Conservation (phyloP, 129 eudicot species). For the Centrapalus pauciflorus region DNA sequence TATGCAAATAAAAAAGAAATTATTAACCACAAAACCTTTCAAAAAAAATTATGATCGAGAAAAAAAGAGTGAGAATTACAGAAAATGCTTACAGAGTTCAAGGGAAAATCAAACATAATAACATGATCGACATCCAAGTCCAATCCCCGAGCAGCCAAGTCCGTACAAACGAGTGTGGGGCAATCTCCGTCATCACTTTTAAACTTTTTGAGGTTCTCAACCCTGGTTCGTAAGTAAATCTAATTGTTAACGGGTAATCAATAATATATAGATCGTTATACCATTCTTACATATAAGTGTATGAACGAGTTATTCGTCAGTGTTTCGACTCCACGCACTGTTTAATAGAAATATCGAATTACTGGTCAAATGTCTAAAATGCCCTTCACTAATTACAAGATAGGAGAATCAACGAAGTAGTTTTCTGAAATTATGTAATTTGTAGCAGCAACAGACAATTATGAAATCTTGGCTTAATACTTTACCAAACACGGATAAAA, state of each 20-base stretch:
- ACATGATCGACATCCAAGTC: conserved; percentile 98
- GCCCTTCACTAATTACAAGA: no score
- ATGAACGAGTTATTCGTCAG: no score
- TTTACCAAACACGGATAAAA: no score
- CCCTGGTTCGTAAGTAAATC: conserved; percentile 40
- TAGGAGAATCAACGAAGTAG: no score
- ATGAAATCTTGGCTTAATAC: no score
- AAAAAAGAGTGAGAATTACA: background rate
- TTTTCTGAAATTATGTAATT: no score
- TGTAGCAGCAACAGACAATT: no score
- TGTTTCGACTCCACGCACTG: no score
- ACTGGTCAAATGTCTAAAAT: no score
- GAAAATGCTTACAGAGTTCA: conserved; percentile 62
- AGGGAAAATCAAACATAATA: conserved; percentile 94
- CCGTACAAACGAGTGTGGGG: conserved; percentile 96
- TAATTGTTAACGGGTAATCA: background rate
- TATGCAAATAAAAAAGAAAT: conserved; percentile 8
- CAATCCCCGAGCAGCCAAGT: conserved; percentile 94
- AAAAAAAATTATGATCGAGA: background rate
- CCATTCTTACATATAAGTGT: no score
- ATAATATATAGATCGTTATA: background rate
- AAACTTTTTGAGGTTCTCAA: conserved; percentile 80
- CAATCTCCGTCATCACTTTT: conserved; percentile 90
- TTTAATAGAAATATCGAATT: no score
- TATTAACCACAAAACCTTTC: background rate